Evolutionary conservation across 2,329 filamentous ascomycete genomes (phyloP), one percentile per base, ranked within the genome.

Genomic region (Domatiomyces globalis): DNA sequence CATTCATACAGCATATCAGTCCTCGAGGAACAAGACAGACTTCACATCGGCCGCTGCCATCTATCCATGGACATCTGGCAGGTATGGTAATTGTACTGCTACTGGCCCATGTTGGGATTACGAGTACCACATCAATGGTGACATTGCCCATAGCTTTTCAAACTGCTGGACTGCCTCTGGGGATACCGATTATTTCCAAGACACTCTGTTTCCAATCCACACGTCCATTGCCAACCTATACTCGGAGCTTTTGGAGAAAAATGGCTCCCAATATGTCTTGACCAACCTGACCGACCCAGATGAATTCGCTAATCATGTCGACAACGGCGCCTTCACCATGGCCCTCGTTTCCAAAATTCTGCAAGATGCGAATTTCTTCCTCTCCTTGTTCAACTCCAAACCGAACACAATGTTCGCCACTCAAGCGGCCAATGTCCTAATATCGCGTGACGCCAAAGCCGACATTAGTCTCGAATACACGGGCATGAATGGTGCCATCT

Each of bases 251-350:
- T 64, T 85, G 1, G 70, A 73, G 45, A 79, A 69, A 57, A 84
- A 85, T 58, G 72, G 74, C 15, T 75, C 75, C 0, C 69, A 67
- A 3, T 74, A 72, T 61, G 69, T 69, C 1, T 67, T 72, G 44
- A 76, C 67, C 12, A 84, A 87, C 56, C 81, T 84, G 66, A 87
- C 84, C 0, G 84, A 87, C 65, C 84, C 84, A 1, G 79, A 82
- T 56, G 82, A 85, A 62, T 85, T 83, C 59, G 81, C 82, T 7
- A 84, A 85, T 58, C 69, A 76, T 50, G 69, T 83, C 49, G 75
- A 84, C 58, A 83, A 83, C 33, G 78, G 79, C n/a, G 83, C 78
- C 1, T 87, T 77, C 60, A 86, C 83, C 0, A 81, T 81, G 71
- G 73, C 79, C 0, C 65, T 82, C 29, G 79, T 83, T 48, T 65